A percentile compares a stretch with the other conserved stretches of the same genome.
phyloP scores from a whole-genome alignment of 108 stramenopile genomes.

The Seminavis robusta region DNA sequence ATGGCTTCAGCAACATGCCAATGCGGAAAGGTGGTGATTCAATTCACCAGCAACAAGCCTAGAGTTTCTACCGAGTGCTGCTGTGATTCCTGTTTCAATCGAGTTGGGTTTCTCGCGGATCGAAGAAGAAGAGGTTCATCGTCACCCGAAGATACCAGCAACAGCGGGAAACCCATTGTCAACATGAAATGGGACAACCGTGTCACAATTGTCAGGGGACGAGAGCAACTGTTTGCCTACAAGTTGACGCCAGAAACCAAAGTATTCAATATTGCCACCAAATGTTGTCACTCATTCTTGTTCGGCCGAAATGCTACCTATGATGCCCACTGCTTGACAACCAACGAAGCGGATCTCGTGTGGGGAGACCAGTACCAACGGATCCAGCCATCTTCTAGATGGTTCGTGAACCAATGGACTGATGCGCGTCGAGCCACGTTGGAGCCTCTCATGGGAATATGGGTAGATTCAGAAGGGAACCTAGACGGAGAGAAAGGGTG shows the following conservation, averaged over 20 bases:
- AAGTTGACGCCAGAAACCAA: neutral
- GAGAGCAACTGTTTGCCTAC: conserved; percentile 3
- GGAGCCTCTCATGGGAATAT: conserved; percentile 2
- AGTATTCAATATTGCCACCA: conserved; percentile 4
- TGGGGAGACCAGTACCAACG: neutral
- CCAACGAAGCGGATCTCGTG: neutral
- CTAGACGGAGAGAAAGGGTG: conserved; percentile 2
- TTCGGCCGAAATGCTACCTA: conserved; percentile 6
- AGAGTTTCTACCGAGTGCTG: conserved; percentile 13
- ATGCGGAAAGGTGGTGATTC: conserved; percentile 3
- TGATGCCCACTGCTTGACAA: conserved; percentile 10
- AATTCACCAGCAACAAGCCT: neutral
- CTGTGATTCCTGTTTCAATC: conserved; percentile 4
- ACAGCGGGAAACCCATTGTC: neutral
- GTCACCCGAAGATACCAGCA: no score
- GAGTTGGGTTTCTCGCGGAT: conserved; percentile 4
- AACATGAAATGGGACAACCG: conserved; percentile 10
- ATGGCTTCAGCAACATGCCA: conserved; percentile 8
- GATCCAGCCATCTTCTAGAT: conserved; percentile 1
- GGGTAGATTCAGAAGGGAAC: conserved; percentile 4
- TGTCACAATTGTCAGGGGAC: neutral
- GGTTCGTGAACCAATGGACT: conserved; percentile 11
- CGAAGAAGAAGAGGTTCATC: no score
- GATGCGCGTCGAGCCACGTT: neutral
- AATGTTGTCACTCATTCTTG: conserved; percentile 8